Evolutionary conservation across 106 monocot genomes (phyloP), one percentile per base, ranked within the genome.

Genomic region (Alisma plantagoaquatica): DNA sequence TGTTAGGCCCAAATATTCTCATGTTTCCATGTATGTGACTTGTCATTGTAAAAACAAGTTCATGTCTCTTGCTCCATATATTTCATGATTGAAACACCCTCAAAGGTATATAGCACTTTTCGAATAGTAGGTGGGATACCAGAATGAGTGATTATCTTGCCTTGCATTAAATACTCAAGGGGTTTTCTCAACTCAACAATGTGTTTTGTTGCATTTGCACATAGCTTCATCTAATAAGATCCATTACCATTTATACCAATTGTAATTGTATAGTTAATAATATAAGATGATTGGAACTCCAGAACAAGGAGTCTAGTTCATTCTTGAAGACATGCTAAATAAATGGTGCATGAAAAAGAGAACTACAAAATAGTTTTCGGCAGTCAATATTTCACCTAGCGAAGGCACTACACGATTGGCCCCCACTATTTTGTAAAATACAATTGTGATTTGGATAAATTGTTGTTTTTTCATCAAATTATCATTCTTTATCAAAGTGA

Each of bases 121-220:
- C 71, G 29, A 4, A 69, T 25, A 3, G 57, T 38, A 2, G 65
- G 63, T 8, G 70, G 75, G 29, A 96, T 52, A 43, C 69, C 25
- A 23, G 75, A 69, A 62, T 94, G 72, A 32, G 31, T 71, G 20
- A 96, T 28, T 1, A 41, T 75, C 64, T 71, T 88, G 12, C 96
- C 96, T 67, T 67, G 73, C 31, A 73, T 76, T 27, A 96, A 61
- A 54, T 48, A 33, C 53, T 96, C 94, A 26, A 96, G 51, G 29
- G 84, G 80, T 48, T 62, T 75, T 48, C 94, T 74, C 41, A 88
- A 12, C 56, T 88, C 84, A 27, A 78, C 81, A n/a, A 96, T 73
- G 12, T 46, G 73, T 70, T 87, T 88, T 25, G 96, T 77, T 11
- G 72, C 79, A 49, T 71, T 71, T 18, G 96, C 89, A 43, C 54